A percentile compares a stretch with the other conserved stretches of the same genome.
Evolutionary conservation across 2,329 filamentous ascomycete species (phyloP).

Genomic region (Boeremia exigua): DNA sequence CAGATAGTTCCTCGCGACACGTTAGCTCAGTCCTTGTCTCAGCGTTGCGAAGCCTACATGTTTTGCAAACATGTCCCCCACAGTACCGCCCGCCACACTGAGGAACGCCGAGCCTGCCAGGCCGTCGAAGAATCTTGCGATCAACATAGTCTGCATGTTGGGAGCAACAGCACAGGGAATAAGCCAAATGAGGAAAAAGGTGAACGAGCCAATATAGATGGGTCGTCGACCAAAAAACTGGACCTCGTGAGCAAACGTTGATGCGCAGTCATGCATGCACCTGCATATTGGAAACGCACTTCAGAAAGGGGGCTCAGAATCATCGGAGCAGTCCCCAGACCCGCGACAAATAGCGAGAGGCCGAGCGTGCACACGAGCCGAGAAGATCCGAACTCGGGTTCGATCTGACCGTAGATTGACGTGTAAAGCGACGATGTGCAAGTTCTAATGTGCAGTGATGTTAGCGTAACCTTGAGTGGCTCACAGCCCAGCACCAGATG

Average conservation of each 20-base stretch:
- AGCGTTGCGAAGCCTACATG: slow-evolving; percentile 31
- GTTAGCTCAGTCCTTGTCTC: slow-evolving; percentile 16
- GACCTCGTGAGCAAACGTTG: slow-evolving; percentile 1
- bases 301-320: slow-evolving; percentile 61
- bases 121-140: slow-evolving; percentile 79
- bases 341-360: slow-evolving; percentile 81
- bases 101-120: slow-evolving; percentile 69
- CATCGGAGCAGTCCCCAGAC: slow-evolving; percentile 67
- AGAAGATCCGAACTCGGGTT: slow-evolving; percentile 74
- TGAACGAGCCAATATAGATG: slow-evolving; percentile 78
- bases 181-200: slow-evolving; percentile 78
- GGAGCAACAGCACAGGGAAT: slow-evolving; percentile 81
- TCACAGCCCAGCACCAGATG: neutral
- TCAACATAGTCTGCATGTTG: slow-evolving; percentile 81
- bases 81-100: slow-evolving; percentile 80
- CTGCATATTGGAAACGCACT: slow-evolving; percentile 36
- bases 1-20: slow-evolving; percentile 63
- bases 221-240: slow-evolving; percentile 81
- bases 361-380: slow-evolving; percentile 78
- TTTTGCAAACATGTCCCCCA: slow-evolving; percentile 67
- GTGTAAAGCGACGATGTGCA: slow-evolving; percentile 90
- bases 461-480: slow-evolving; percentile 11
- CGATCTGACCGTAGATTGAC: slow-evolving; percentile 78
- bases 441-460: slow-evolving; percentile 60
- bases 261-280: slow-evolving; percentile 7